Percentiles rank a stretch among this genome's conserved stretches.
Evolutionary conservation across 805 yeast species (phyloP).

Genomic region (Ogataea wickerhamii): DNA sequence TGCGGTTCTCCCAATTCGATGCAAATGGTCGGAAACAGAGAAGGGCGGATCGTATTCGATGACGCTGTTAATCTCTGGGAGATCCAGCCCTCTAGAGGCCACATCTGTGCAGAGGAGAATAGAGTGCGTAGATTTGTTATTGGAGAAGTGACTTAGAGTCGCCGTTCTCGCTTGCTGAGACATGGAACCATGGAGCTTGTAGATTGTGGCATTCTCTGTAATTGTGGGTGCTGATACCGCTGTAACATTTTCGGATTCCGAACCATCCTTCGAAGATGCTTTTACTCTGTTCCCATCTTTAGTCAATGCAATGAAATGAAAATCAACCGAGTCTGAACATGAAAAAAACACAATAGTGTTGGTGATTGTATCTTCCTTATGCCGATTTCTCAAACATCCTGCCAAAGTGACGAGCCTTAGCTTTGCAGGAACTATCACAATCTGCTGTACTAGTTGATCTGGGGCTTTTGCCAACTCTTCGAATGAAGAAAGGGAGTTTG

Average conservation of each 20-base stretch:
- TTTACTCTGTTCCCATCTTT: conserved; percentile 44
- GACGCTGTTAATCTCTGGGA: conserved; percentile 81
- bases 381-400: conserved; percentile 54
- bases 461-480: conserved; percentile 58
- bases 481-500: conserved; percentile 18
- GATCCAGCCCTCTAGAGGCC: conserved; percentile 93
- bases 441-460: conserved; percentile 80
- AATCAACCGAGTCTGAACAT: conserved; percentile 95
- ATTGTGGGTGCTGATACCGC: conserved; percentile 53
- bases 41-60: conserved; percentile 96
- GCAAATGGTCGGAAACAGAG: conserved; percentile 89
- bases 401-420: conserved; percentile 79
- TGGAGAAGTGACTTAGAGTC: conserved; percentile 63
- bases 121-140: conserved; percentile 36
- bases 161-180: conserved; percentile 79
- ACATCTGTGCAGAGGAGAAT: conserved; percentile 94
- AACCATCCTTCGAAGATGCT: conserved; percentile 22
- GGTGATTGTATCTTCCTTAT: conserved; percentile 30
- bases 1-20: conserved; percentile 96
- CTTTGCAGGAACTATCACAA: conserved; percentile 88
- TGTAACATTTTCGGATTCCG: conserved; percentile 30
- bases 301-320: conserved; percentile 75
- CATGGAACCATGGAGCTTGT: conserved; percentile 86
- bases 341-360: conserved; percentile 84
- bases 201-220: conserved; percentile 42